Base-by-base conservation (phyloP, 805 yeast species). In the Starmera quercuum region DNA sequence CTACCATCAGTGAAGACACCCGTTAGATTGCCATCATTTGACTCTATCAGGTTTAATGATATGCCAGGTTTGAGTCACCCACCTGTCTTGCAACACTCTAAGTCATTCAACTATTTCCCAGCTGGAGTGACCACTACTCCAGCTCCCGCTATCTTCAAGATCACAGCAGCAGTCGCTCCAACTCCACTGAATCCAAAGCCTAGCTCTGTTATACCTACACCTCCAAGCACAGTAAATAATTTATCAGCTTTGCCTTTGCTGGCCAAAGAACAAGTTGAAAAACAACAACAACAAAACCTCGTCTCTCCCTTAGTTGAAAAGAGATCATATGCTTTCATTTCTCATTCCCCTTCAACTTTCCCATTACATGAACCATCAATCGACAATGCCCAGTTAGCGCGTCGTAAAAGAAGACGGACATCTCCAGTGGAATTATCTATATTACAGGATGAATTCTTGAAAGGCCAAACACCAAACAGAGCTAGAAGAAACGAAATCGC, bases 371-470 rank as follows among this genome's bases (percentile, higher is more conserved):
- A 83, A 52, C 95, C 95, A 3, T 61, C 73, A 6, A 85, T 86
- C 36, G 96, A 87, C 58, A 85, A 88, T 53, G 86, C 86, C n/a
- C 87, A 87, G 31, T 65, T 88, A 38, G 97, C 95, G 1, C 78
- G 97, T 47, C 77, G 97, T 36, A 90, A 90, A 56, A 75, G 98
- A 61, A 78, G 98, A 63, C 81, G 97, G 64, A 92, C 98, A 1
- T 79, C 95, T 2, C 92, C 95, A 3, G 72, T 74, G 37, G 97
- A 92, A 58, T 69, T 90, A 43, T 68, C 80, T 18, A 76, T 92
- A 34, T 70, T 92, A 39, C 92, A 87, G 58, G 59, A 68, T 24
- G 95, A 87, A 61, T 92, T 90, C 51, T 69, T 69, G 32, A 53
- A 63, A 31, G 87, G 95, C 39, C 66, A 77, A 29, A 85, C 95